Conservation (phyloP, 768 basidiomycete species). For the Exidia glandulosa region DNA sequence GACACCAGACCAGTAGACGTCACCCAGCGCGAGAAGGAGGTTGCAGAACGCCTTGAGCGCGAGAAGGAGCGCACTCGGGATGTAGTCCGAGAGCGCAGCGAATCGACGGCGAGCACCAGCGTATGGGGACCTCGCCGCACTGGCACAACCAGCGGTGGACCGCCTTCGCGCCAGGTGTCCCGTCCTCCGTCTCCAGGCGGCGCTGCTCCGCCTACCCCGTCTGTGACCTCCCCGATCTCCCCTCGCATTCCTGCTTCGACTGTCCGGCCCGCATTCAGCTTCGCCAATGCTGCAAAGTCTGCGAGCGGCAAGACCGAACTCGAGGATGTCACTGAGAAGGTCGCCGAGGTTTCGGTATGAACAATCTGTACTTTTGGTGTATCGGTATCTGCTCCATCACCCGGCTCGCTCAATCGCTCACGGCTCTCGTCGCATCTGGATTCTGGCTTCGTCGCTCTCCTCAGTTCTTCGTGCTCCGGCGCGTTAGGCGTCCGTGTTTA, state of each 20-base stretch:
- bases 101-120: neutral
- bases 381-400: neutral
- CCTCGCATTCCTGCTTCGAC: constrained; percentile 26
- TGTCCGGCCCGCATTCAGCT: constrained; percentile 67
- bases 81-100: neutral
- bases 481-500: neutral
- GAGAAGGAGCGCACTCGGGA: constrained; percentile 38
- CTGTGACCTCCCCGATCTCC: constrained; percentile 10
- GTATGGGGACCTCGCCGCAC: neutral
- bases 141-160: neutral
- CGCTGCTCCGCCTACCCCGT: constrained; percentile 20
- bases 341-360: constrained; percentile 14
- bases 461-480: neutral
- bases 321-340: constrained; percentile 17
- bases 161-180: constrained; percentile 41
- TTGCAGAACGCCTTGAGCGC: constrained; percentile 58
- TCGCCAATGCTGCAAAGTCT: constrained; percentile 57
- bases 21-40: constrained; percentile 60
- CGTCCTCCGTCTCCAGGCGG: constrained; percentile 23
- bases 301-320: constrained; percentile 13
- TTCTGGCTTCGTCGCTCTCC: neutral
- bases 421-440: neutral
- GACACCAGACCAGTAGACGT: constrained; percentile 70
- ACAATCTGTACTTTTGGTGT: neutral
- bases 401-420: neutral